These are phyloP conservation scores for Boletus rubroflammeus DNA, from an alignment of 768 basidiomycete genomes.

Conservation along the genomic window DNA sequence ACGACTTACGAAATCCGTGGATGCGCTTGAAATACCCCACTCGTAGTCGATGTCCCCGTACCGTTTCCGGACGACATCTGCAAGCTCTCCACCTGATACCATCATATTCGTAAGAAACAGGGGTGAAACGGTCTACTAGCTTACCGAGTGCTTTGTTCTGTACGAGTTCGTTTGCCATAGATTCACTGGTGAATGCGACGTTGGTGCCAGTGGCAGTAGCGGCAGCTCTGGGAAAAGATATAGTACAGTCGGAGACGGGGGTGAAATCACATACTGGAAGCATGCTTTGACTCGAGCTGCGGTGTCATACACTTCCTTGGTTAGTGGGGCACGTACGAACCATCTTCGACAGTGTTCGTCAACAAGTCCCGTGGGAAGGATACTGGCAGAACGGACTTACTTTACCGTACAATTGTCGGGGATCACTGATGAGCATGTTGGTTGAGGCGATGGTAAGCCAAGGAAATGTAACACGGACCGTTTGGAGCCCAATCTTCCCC, in stretches of 20 bases:
- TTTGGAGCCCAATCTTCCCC: constrained; percentile 75
- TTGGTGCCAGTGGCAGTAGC: constrained; percentile 64
- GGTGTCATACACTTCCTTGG: constrained; percentile 55
- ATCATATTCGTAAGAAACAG: background rate
- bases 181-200: constrained; percentile 38
- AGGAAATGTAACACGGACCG: constrained; percentile 38
- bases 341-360: constrained; percentile 40
- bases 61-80: constrained; percentile 53
- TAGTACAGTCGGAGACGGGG: background rate
- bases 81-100: constrained; percentile 57
- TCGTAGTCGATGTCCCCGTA: constrained; percentile 62
- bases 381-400: constrained; percentile 36
- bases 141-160: constrained; percentile 66
- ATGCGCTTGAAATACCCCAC: constrained; percentile 66
- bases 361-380: background rate
- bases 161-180: constrained; percentile 51
- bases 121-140: background rate
- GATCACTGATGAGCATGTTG: constrained; percentile 55
- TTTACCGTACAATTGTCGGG: constrained; percentile 75
- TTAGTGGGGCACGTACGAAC: constrained; percentile 69
- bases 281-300: constrained; percentile 63
- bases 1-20: constrained; percentile 74
- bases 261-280: constrained; percentile 52
- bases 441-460: background rate
- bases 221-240: constrained; percentile 48